phyloP scores from a whole-genome alignment of 345 rosid species.

The Cardamine occulta region DNA sequence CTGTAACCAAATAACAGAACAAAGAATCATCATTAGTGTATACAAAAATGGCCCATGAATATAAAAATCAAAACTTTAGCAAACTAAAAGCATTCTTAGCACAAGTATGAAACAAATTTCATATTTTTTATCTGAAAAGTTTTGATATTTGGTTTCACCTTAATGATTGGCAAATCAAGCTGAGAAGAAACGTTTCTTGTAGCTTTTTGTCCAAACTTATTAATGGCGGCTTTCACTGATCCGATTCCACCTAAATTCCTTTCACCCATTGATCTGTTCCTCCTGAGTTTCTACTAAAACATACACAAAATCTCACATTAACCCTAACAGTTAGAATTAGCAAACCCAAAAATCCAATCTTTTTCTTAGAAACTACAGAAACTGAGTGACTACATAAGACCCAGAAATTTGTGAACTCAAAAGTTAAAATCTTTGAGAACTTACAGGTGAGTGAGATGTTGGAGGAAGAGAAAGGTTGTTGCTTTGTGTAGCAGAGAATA shows the following conservation, averaged over 20 bases:
- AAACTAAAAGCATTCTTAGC: background rate
- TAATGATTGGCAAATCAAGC: conserved; percentile 41
- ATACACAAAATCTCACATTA: background rate
- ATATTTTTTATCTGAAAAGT: background rate
- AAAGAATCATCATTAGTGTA: background rate
- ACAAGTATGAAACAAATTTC: background rate
- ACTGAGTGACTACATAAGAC: background rate
- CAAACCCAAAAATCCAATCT: background rate
- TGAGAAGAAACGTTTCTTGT: conserved; percentile 49
- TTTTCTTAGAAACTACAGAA: background rate
- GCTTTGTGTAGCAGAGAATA: conserved; percentile 32
- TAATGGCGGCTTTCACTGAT: conserved; percentile 67
- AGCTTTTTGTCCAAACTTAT: conserved; percentile 55
- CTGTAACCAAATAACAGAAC: conserved; percentile 34
- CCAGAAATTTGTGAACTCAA: background rate
- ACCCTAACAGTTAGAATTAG: background rate
- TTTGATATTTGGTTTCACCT: conserved; percentile 49
- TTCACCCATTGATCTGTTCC: conserved; percentile 48
- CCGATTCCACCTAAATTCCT: conserved; percentile 50
- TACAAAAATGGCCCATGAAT: background rate
- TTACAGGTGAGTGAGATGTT: conserved; percentile 28
- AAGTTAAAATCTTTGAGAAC: conserved; percentile 10
- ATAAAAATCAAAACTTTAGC: conserved; percentile 22
- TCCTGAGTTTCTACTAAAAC: conserved; percentile 26
- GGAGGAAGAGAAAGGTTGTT: conserved; percentile 35